A percentile compares a stretch with the other conserved stretches of the same genome.
Conservation (phyloP, 768 basidiomycete genomes). For the Mycena belliarum region DNA sequence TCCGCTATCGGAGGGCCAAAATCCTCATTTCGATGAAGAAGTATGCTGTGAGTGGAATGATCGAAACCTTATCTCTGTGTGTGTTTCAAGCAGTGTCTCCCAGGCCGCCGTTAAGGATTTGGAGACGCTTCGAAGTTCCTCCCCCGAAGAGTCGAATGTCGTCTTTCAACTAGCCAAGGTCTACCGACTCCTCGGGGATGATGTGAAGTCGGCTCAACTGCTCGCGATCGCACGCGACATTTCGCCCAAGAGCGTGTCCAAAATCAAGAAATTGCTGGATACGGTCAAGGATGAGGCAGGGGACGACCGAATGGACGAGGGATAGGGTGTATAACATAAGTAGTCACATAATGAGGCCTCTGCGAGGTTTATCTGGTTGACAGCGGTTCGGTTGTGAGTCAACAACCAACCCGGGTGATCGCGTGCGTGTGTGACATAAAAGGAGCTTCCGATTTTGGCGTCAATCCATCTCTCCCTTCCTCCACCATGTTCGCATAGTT, state of each 20-base stretch:
- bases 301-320: constrained; percentile 77
- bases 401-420: constrained; percentile 27
- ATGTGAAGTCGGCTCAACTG: constrained; percentile 76
- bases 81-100: constrained; percentile 27
- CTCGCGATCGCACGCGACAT: constrained; percentile 92
- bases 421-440: constrained; percentile 22
- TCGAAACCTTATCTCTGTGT: constrained; percentile 21
- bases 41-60: constrained; percentile 65
- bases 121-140: constrained; percentile 73
- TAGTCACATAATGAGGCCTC: background rate
- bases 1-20: constrained; percentile 91
- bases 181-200: constrained; percentile 80
- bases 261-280: constrained; percentile 78
- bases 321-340: constrained; percentile 42
- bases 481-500: constrained; percentile 49
- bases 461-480: constrained; percentile 25
- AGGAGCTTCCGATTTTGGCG: constrained; percentile 22
- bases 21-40: constrained; percentile 83
- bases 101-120: constrained; percentile 84
- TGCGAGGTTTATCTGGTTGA: background rate
- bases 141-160: constrained; percentile 96
- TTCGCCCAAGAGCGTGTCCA: constrained; percentile 85
- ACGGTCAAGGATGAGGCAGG: constrained; percentile 62
- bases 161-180: constrained; percentile 94
- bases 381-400: constrained; percentile 22